Evolutionary conservation across 1,284 basidiomycete species (phyloP).

Genomic region (Clitocybe nebularis): DNA sequence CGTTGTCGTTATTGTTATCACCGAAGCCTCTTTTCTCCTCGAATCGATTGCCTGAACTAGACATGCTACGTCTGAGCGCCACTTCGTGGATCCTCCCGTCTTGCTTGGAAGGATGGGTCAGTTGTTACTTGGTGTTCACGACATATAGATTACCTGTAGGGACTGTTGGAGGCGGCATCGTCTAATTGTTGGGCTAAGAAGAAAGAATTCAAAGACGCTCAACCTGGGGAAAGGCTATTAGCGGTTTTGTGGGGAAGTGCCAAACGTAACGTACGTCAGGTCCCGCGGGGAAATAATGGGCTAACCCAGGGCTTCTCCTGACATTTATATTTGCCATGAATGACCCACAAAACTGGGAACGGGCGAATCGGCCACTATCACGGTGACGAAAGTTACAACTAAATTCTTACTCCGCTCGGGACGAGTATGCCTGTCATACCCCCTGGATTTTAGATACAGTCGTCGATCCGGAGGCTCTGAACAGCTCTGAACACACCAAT

Average conservation of each 20-base stretch:
- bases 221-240: neutral
- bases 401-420: constrained; percentile 8
- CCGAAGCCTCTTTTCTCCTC: neutral
- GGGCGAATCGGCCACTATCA: constrained; percentile 9
- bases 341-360: constrained; percentile 6
- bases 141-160: neutral
- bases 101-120: neutral
- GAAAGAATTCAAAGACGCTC: neutral
- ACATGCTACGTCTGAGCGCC: neutral
- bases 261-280: neutral
- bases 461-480: no score
- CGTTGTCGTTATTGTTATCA: neutral
- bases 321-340: constrained; percentile 8
- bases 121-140: neutral
- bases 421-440: neutral
- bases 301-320: neutral
- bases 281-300: neutral
- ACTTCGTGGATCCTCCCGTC: neutral
- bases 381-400: constrained; percentile 5
- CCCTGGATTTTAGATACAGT: no score
- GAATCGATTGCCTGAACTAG: neutral
- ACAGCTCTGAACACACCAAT: no score
- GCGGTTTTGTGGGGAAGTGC: neutral
- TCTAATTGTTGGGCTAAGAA: neutral
- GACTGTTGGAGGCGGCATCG: neutral